Conservation (phyloP, 1,284 basidiomycete species). For the Malassezia nana region DNA sequence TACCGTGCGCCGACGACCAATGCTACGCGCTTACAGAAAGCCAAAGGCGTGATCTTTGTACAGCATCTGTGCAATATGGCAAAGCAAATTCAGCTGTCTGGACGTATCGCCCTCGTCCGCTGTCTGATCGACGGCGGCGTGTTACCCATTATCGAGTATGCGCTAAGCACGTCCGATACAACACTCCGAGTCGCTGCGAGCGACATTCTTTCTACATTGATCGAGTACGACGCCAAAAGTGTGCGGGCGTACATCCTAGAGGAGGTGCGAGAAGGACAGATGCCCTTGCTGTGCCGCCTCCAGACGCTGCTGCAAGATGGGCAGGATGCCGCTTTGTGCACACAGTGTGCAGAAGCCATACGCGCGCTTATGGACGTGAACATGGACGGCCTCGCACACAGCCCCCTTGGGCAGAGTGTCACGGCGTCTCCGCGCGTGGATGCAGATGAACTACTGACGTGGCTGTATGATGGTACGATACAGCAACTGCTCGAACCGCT, state of each 20-base stretch:
- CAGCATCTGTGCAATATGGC: constrained; percentile 91
- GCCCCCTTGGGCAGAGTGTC: constrained; percentile 13
- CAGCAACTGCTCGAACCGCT: constrained; percentile 69
- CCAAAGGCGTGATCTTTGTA: constrained; percentile 57
- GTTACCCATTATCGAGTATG: constrained; percentile 76
- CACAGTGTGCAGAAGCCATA: constrained; percentile 80
- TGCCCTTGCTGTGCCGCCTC: constrained; percentile 51
- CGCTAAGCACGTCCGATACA: constrained; percentile 52
- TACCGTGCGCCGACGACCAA: constrained; percentile 51
- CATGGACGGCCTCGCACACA: constrained; percentile 26
- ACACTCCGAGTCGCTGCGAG: constrained; percentile 67
- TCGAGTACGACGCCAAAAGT: constrained; percentile 83
- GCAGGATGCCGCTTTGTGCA: constrained; percentile 74
- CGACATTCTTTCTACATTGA: constrained; percentile 72
- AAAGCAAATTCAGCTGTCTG: constrained; percentile 84
- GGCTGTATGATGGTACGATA: constrained; percentile 74
- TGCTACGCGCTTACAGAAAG: constrained; percentile 15
- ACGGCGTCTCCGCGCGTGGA: constrained; percentile 60
- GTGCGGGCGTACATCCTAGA: constrained; percentile 73
- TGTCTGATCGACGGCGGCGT: constrained; percentile 78
- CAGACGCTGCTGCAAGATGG: constrained; percentile 56
- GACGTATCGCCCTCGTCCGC: constrained; percentile 78
- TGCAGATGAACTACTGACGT: constrained; percentile 78
- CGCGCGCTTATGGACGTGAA: constrained; percentile 66
- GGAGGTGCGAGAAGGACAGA: constrained; percentile 50